Evolutionary conservation across 1,284 basidiomycete species (phyloP).

Genomic region (Ceraceosorus guamensis): DNA sequence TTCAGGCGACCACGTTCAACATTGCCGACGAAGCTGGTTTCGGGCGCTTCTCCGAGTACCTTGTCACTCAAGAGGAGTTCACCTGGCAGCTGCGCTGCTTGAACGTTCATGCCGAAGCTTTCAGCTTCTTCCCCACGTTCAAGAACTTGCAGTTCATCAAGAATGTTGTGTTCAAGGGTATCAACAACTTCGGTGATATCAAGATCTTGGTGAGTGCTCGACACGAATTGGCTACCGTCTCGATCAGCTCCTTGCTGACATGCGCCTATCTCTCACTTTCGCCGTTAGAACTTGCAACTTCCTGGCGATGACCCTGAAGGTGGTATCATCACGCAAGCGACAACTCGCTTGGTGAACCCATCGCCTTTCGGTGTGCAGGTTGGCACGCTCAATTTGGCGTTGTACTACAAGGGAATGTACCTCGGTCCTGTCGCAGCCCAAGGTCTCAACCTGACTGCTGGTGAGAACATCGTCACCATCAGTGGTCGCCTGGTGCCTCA

Average conservation of each 20-base stretch:
- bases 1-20: conserved; percentile 40
- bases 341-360: conserved; percentile 60
- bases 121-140: conserved; percentile 49
- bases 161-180: conserved; percentile 53
- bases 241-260: too few species aligned
- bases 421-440: conserved; percentile 57
- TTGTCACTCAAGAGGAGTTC: conserved; percentile 65
- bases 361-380: conserved; percentile 68
- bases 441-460: conserved; percentile 46
- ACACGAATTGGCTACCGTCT: too few species aligned
- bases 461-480: conserved; percentile 60
- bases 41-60: conserved; percentile 44
- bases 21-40: conserved; percentile 45
- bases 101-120: conserved; percentile 61
- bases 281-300: conserved; percentile 58
- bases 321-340: conserved; percentile 62
- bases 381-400: conserved; percentile 62
- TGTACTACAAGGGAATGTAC: conserved; percentile 59
- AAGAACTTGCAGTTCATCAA: conserved; percentile 31
- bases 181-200: conserved; percentile 62
- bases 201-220: conserved; percentile 49
- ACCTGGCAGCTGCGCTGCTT: conserved; percentile 63
- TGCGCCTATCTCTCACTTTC: too few species aligned
- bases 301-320: conserved; percentile 64
- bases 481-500: conserved; percentile 60